Evolutionary conservation across 345 rosid species (phyloP), one percentile per base, ranked within the genome.

Genomic region (Hevea brasiliensis): DNA sequence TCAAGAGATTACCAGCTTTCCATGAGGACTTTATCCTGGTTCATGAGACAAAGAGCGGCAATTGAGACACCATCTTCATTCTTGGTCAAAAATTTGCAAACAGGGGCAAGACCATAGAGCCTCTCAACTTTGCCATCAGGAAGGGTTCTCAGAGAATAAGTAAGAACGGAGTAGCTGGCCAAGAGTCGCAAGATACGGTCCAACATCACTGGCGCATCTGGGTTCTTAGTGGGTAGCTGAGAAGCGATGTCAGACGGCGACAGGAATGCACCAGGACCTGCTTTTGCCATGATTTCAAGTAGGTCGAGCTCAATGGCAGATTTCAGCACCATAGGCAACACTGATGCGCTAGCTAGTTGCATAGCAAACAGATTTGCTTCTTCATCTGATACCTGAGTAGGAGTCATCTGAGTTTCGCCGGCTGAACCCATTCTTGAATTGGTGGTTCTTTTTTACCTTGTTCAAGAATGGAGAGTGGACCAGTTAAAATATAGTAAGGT

Each of bases 21-120:
- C 98, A 94, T 90, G 76, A 89, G 90, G 53, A 94, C 85, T 76
- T 92, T 90, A 64, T 92, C 98, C 79, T 94, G 98, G 77, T 88
- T 90, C 96, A 94, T 89, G 67, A 90, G 90, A 68, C 80, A 81
- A 18, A 92, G 88, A 66, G 96, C 76, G 48, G 90, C 82, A n/a
- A 92, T 54, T 0, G 97, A 81, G 17, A 88, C 97, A 48, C 95
- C 97, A 72, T 90, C 97, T 71, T 90, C 91, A 67, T 94, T 89
- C 80, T 86, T 90, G 51, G 84, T 83, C 81, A 94, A 76, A 84
- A 73, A 94, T 83, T 92, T 92, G 77, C 94, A 86, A 66, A 94
- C 98, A n/a, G 93, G 93, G 11, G 85, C 97, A 23, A 86, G 80
- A 10, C 90, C 90, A 6, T 94, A 94, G 12, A 88, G 78, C 79